A percentile compares a stretch with the other conserved stretches of the same genome.
These are phyloP conservation scores for Dianthus caryophyllus DNA, from an alignment of 148 eudicot genomes.

Conservation along the genomic window DNA sequence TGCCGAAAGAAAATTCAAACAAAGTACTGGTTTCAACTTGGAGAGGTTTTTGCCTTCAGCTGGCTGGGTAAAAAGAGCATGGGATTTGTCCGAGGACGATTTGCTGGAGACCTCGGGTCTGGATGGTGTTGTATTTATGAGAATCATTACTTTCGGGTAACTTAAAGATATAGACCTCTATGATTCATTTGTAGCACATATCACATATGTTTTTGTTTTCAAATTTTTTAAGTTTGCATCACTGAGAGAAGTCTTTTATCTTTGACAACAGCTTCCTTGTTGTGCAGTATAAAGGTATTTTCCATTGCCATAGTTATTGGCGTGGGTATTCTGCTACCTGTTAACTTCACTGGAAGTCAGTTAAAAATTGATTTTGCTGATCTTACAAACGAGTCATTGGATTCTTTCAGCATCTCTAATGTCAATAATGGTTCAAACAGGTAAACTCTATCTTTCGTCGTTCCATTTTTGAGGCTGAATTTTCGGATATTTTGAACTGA, in stretches of 20 bases:
- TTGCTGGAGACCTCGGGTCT: constrained; percentile 58
- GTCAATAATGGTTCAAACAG: constrained; percentile 73
- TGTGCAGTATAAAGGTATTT: constrained; percentile 59
- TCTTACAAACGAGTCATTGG: constrained; percentile 63
- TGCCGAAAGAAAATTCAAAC: constrained; percentile 44
- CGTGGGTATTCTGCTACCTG: constrained; percentile 55
- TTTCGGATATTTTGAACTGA: background rate
- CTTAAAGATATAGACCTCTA: background rate
- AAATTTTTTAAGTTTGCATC: background rate
- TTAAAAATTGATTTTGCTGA: constrained; percentile 51
- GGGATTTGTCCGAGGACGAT: constrained; percentile 72
- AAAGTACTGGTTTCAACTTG: constrained; percentile 41
- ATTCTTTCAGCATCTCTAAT: constrained; percentile 72
- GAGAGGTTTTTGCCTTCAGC: constrained; percentile 57
- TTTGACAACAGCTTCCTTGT: background rate
- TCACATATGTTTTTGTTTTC: background rate
- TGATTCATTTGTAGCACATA: background rate
- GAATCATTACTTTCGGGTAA: constrained; percentile 65
- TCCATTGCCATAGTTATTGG: constrained; percentile 53
- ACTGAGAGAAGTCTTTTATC: background rate
- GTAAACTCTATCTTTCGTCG: constrained; percentile 20
- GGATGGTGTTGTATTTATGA: constrained; percentile 74
- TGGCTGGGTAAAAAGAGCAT: constrained; percentile 71
- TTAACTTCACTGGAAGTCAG: constrained; percentile 66
- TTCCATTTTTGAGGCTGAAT: background rate